These are phyloP conservation scores for Chaetoscypha palmicola DNA, from an alignment of 2,329 filamentous ascomycete species.

Conservation along the genomic window DNA sequence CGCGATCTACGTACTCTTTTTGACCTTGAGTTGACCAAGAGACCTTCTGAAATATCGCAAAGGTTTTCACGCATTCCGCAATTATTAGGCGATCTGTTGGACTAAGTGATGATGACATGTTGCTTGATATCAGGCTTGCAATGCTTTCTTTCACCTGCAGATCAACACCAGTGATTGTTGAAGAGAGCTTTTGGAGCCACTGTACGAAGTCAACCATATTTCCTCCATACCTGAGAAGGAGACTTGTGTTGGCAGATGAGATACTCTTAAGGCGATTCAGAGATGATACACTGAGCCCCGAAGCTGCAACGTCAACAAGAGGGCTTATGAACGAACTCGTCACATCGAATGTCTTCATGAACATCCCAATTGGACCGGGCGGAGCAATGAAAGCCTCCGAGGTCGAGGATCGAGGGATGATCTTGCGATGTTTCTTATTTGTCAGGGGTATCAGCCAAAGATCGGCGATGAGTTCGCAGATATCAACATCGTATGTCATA, in stretches of 20 bases:
- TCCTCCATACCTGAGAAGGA: neutral
- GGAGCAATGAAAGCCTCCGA: conserved; percentile 10
- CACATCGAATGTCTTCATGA: conserved; percentile 14
- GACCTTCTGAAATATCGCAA: neutral
- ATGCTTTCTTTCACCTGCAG: neutral
- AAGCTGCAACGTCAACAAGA: conserved; percentile 6
- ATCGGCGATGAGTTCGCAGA: conserved; percentile 8
- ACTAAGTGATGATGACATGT: neutral
- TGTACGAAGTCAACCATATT: neutral
- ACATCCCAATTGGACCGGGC: conserved; percentile 5
- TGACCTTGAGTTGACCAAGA: neutral
- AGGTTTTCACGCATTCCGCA: neutral
- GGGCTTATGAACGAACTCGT: neutral
- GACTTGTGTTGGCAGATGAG: neutral
- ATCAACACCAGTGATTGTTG: neutral
- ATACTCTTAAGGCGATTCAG: neutral
- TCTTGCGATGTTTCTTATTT: conserved; percentile 20
- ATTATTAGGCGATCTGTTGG: neutral
- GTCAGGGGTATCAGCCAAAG: conserved; percentile 28
- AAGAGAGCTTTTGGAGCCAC: neutral
- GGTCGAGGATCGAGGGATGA: conserved; percentile 9
- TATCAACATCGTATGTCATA: conserved; percentile 8
- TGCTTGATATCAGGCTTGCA: neutral
- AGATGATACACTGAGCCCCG: neutral
- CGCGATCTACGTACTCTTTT: neutral